Percentiles rank a stretch among this genome's conserved stretches.
These are phyloP conservation scores for Pseudogymnoascus pannorum DNA, from an alignment of 2,329 filamentous ascomycete genomes.

Conservation along the genomic window DNA sequence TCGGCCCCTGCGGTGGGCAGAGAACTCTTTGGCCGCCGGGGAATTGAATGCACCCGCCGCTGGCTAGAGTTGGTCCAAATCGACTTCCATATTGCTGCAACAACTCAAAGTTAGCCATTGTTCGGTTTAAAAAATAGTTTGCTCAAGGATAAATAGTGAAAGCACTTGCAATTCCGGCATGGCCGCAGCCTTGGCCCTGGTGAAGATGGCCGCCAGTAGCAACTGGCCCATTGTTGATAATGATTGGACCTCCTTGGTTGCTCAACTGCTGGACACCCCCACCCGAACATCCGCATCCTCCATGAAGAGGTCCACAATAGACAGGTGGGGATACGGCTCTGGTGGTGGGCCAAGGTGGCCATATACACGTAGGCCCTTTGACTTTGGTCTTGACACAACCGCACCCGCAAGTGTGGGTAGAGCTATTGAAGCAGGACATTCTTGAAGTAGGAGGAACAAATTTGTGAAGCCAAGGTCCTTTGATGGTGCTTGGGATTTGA, in stretches of 20 bases:
- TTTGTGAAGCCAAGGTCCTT: constrained; percentile 47
- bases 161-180: constrained; percentile 6
- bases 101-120: background rate
- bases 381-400: background rate
- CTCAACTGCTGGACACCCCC: background rate
- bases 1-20: constrained; percentile 6
- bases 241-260: constrained; percentile 7
- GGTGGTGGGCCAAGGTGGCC: background rate
- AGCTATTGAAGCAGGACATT: background rate
- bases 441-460: constrained; percentile 40
- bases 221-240: constrained; percentile 10
- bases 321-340: background rate
- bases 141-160: background rate
- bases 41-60: constrained; percentile 1
- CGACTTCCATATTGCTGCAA: constrained; percentile 4
- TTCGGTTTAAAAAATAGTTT: background rate
- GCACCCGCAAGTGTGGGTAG: background rate
- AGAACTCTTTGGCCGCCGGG: background rate
- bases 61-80: background rate
- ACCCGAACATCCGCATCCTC: background rate
- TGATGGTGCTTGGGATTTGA: constrained; percentile 49
- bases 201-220: constrained; percentile 3
- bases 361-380: background rate
- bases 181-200: background rate
- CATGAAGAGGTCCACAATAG: background rate